A percentile compares a stretch with the other conserved stretches of the same genome.
Conservation (phyloP, 2,329 filamentous ascomycete species). For the Stemphylium beticola region DNA sequence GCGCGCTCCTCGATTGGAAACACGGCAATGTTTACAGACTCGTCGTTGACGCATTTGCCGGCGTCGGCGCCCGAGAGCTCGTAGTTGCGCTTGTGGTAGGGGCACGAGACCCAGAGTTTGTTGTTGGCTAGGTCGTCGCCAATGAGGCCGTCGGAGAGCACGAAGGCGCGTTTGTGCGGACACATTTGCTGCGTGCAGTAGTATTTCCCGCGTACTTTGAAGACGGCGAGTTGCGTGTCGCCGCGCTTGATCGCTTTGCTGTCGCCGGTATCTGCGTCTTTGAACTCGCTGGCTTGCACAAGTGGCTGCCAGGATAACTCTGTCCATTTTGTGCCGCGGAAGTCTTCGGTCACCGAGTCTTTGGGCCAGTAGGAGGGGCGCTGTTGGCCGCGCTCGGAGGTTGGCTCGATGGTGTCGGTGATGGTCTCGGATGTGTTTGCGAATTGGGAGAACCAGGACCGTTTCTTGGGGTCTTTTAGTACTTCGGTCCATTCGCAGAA, state of each 20-base stretch:
- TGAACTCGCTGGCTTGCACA: conserved; percentile 72
- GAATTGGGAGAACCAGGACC: conserved; percentile 79
- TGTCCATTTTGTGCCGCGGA: conserved; percentile 72
- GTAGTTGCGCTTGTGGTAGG: conserved; percentile 89
- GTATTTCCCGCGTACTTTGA: conserved; percentile 79
- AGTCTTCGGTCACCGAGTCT: conserved; percentile 71
- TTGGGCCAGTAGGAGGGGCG: conserved; percentile 80
- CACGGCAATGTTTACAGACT: conserved; percentile 77
- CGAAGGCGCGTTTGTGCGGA: conserved; percentile 87
- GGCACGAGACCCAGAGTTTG: conserved; percentile 85
- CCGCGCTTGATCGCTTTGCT: conserved; percentile 81
- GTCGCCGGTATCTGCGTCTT: conserved; percentile 71
- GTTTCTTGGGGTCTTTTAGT: conserved; percentile 70
- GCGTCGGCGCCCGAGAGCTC: conserved; percentile 70
- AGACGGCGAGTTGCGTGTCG: conserved; percentile 87
- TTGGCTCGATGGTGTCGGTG: conserved; percentile 71
- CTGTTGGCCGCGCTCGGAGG: conserved; percentile 73
- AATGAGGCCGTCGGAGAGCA: conserved; percentile 84
- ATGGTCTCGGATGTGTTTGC: conserved; percentile 76
- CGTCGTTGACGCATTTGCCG: conserved; percentile 77
- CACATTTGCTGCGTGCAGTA: conserved; percentile 95
- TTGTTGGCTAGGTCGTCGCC: conserved; percentile 67
- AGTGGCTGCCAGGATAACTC: conserved; percentile 79
- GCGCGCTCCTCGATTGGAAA: conserved; percentile 77
- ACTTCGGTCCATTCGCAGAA: conserved; percentile 94